Evolutionary conservation across 208 protist species (phyloP).

Genomic region (Blastocrithidia nonstop): DNA sequence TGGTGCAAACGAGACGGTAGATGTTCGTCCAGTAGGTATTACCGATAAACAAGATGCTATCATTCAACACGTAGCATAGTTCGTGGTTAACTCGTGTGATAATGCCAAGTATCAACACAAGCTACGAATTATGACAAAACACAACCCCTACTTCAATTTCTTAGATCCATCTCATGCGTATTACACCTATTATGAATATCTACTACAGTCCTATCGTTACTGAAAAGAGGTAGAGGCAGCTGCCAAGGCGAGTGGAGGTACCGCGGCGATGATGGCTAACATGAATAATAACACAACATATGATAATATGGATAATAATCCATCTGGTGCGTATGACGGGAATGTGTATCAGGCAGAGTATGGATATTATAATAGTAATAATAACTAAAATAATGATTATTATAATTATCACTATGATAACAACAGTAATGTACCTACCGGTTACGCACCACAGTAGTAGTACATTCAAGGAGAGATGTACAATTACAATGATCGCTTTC

Average conservation of each 20-base stretch:
- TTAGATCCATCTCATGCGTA: conserved; percentile 37
- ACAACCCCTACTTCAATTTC: conserved; percentile 70
- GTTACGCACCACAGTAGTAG: background rate
- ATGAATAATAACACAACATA: conserved; percentile 11
- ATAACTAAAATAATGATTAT: conserved; percentile 10
- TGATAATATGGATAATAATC: too few relatives aligned
- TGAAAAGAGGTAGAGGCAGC: conserved; percentile 13
- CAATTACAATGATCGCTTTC: too few relatives aligned
- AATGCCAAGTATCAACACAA: conserved; percentile 50
- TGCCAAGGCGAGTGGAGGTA: conserved; percentile 4
- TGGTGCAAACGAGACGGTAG: background rate
- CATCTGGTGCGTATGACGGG: too few relatives aligned
- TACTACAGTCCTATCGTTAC: conserved; percentile 49
- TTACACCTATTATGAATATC: conserved; percentile 58
- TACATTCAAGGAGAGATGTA: too few relatives aligned
- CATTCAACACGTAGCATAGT: conserved; percentile 66
- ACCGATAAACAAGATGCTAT: conserved; percentile 63
- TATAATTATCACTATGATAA: background rate
- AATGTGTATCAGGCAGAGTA: too few relatives aligned
- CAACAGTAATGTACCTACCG: background rate
- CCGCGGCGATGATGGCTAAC: conserved; percentile 3
- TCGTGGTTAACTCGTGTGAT: conserved; percentile 58
- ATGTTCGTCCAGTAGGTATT: conserved; percentile 23
- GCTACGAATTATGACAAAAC: conserved; percentile 30
- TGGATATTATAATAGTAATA: conserved; percentile 15